Base-by-base conservation (phyloP, 176 grass and related monocot species). In the Eleusine indica region DNA sequence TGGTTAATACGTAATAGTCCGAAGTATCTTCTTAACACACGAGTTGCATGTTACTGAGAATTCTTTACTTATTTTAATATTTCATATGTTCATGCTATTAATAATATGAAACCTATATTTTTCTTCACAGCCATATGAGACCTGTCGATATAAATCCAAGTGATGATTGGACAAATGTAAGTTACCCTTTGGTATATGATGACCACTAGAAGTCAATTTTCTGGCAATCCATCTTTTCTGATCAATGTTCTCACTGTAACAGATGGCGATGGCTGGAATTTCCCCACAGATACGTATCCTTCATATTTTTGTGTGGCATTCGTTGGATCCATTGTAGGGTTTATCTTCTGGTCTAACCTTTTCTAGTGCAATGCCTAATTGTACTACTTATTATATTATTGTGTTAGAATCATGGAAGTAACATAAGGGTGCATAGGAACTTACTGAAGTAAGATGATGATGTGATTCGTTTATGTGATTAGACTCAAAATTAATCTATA, bases 141-240 rank as follows among this genome's bases (percentile, higher is more conserved):
- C 86, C 92, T 54, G 46, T 91, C 0, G 94, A 97, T 83, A 87
- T 81, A 80, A 94, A 94, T 86, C 94, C 94, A 89, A 70, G 78
- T 30, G 90, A 94, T 85, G 92, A 97, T 52, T 97, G 94, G 90
- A 91, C 89, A 77, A 94, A 92, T 86, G 94, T 97, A 94, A 83
- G 90, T 80, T 42, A 14, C n/a, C 51, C 49, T 63, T 58, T 1
- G 29, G 47, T 69, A 63, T 40, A 58, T 43, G 62, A 21, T 80
- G 21, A 69, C 43, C 3, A 22, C 72, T 73, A 18, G 21, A 19
- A 60, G 6, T 76, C 0, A 66, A 18, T 40, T 82, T 75, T 87
- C 54, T 22, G 30, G 21, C 6, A 62, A 49, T 80, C 66, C 64
- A 84, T 73, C 19, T 67, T 48, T 79, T 77, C 64, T 88, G 42